Evolutionary conservation across 2,329 filamentous ascomycete species (phyloP).

Genomic region (Fusarium nanum): DNA sequence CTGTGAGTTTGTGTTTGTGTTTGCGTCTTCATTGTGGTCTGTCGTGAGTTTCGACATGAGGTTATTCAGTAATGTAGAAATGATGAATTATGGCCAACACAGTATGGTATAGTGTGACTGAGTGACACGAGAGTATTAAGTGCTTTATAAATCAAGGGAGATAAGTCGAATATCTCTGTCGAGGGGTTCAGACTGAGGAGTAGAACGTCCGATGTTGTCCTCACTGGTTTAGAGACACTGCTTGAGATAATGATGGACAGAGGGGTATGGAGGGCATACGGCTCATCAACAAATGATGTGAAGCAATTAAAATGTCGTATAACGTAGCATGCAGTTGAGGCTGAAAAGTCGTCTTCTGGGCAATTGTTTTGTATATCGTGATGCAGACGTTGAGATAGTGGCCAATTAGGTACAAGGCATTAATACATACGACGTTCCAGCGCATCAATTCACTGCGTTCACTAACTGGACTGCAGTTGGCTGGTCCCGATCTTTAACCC

Average conservation of each 20-base stretch:
- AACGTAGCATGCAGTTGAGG: constrained; percentile 2
- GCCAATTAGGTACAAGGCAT: constrained; percentile 39
- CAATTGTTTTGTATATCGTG: constrained; percentile 28
- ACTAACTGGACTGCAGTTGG: constrained; percentile 11
- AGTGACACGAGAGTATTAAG: neutral
- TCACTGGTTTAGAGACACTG: neutral
- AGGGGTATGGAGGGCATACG: neutral
- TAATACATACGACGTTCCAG: constrained; percentile 50
- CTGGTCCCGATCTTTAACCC: constrained; percentile 15
- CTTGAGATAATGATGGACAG: neutral
- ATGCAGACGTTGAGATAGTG: constrained; percentile 8
- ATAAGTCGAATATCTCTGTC: constrained; percentile 11
- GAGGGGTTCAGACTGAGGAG: neutral
- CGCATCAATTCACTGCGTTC: constrained; percentile 24
- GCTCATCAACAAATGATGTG: neutral
- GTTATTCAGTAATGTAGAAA: constrained; percentile 38
- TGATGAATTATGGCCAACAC: constrained; percentile 1
- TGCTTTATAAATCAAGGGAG: neutral
- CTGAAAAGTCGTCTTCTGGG: neutral
- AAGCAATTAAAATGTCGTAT: neutral
- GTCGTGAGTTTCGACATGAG: constrained; percentile 37
- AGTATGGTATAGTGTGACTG: neutral
- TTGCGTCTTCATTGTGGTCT: constrained; percentile 10
- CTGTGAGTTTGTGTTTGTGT: constrained; percentile 28
- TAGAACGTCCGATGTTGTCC: neutral